These are phyloP conservation scores for Scopulariopsis brevicaulis DNA, from an alignment of 2,329 filamentous ascomycete species.

Conservation along the genomic window DNA sequence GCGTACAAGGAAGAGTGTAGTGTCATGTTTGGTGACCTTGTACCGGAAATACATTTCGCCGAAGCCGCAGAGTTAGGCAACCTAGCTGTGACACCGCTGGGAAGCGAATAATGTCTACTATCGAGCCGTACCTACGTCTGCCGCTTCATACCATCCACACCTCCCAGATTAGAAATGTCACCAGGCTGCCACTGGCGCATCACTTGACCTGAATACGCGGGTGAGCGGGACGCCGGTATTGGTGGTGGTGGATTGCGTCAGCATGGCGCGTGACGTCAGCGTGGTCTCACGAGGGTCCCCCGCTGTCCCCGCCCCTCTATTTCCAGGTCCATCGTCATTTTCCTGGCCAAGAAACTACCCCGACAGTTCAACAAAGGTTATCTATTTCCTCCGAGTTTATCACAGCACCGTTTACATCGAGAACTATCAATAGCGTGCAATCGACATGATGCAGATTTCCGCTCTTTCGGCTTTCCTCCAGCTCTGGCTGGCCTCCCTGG, in stretches of 20 bases:
- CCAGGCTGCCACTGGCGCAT: background rate
- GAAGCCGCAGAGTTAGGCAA: no score
- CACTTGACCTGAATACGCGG: background rate
- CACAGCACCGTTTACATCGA: background rate
- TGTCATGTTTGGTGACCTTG: conserved; percentile 4
- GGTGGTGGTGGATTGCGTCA: background rate
- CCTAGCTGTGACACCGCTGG: no score
- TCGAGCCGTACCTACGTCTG: no score
- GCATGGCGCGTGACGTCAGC: background rate
- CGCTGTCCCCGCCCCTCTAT: background rate
- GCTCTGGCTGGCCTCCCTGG: background rate
- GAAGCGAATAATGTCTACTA: no score
- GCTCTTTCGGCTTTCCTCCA: background rate
- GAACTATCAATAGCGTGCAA: background rate
- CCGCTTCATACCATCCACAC: background rate
- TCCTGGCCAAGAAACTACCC: background rate
- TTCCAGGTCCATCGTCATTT: background rate
- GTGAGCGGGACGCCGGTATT: background rate
- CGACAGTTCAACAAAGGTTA: background rate
- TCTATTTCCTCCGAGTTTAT: background rate
- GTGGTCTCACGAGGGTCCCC: background rate
- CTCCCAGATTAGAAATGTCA: background rate
- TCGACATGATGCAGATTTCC: background rate
- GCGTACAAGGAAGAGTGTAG: conserved; percentile 16
- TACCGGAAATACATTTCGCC: no score